Conservation (phyloP, 345 rosid species). For the Diplotaxis tenuifolia region DNA sequence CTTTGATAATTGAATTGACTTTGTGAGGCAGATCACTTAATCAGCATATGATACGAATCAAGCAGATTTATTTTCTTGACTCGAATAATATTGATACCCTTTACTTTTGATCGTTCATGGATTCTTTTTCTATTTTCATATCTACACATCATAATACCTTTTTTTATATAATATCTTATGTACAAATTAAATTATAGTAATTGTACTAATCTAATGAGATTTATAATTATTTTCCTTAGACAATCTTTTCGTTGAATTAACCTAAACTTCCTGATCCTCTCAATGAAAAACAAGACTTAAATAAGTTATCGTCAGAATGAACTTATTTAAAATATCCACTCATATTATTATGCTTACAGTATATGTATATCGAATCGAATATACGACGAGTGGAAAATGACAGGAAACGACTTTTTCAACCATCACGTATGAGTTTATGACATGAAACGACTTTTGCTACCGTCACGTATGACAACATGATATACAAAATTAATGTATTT, state of each 20-base stretch:
- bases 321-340: neutral
- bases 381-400: constrained; percentile 29
- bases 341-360: neutral
- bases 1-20: neutral
- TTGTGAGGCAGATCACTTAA: neutral
- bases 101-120: neutral
- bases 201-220: neutral
- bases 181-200: too few relatives aligned
- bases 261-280: neutral
- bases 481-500: neutral
- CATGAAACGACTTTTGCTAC: constrained; percentile 32
- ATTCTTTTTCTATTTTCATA: neutral
- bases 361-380: too few relatives aligned
- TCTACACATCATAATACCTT: neutral
- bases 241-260: neutral
- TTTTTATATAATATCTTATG: neutral
- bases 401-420: constrained; percentile 33
- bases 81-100: neutral
- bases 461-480: constrained; percentile 13
- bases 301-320: neutral
- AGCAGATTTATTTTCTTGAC: neutral
- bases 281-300: neutral
- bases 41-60: neutral
- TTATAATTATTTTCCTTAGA: neutral
- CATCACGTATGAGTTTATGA: constrained; percentile 25